Evolutionary conservation across 306 rosid species (phyloP), one percentile per base, ranked within the genome.

Genomic region (Argentina anserina): DNA sequence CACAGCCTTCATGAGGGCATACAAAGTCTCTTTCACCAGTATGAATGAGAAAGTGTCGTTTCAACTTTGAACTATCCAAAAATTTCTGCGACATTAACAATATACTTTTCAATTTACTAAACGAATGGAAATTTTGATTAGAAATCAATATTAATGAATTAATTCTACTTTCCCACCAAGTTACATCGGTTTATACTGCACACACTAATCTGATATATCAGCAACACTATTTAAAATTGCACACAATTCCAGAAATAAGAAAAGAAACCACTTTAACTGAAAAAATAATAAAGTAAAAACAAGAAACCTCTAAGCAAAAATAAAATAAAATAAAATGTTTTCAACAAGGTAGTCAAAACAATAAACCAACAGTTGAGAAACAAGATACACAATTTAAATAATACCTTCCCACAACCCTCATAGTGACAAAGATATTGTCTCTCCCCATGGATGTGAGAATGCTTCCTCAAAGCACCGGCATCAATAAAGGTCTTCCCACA

Each of bases 1-100:
- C 99, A 83, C 99, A 94, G 85, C 99, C 99, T 87, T 94, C 97
- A 83, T 86, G 90, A 52, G 97, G 96, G 74, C 97, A 94, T 12
- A 91, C 92, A 79, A 88, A 94, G 71, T 92, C 92, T 82, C 97
- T 84, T 77, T 94, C 97, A 73, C 96, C 99, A 5, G 97, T 90
- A 81, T 94, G 99, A 83, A 90, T 94, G 77, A 90, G 92, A 78
- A 88, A 90, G 84, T 94, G 97, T 63, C 97, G 86, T 87, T 91
- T 91, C 92, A 94, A 73, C 90, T 94, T 94, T 58, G 99, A 94
- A 82, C 99, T 91, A 75, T 94, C 99, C 86, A 94, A 83, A 86
- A 91, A 94, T 91, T 94, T 94, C 99, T 94, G 97, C 85, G 72
- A 70, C 77, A 87, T 49, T 81, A 66, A 77, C 47, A 79, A 36